Base-by-base conservation (phyloP, 139 green algal genomes). In the Asterochloris sp. region DNA sequence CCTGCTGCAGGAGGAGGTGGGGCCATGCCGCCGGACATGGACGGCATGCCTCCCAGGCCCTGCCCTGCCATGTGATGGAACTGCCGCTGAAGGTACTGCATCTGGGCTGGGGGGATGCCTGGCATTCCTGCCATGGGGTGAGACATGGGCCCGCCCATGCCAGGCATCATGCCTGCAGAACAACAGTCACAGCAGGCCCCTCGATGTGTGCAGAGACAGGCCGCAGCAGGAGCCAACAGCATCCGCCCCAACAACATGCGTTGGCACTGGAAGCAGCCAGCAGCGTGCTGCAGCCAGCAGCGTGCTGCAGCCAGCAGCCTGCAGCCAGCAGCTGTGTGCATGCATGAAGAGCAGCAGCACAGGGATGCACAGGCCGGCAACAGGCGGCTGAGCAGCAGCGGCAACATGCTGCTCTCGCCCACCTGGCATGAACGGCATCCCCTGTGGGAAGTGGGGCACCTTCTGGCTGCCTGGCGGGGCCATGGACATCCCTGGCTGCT, bases 21-120 rank as follows among this genome's bases (percentile, higher is more conserved):
- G 38, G 38, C 6, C 38, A 54, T 54, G 38, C 38, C 38, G 38
- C 38, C 38, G 6, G 38, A 54, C 38, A 54, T 10, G 38, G 38
- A 54, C 38, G 38, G 38, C 23, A 80, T 23, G 76, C 60, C 76
- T 14, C 13, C n/a, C 12, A n/a, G 76, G 12, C 23, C 60, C 54
- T 80, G 76, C 76, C 67, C 68, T 24, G 24, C 76, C 76, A 80
- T 80, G 54, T n/a, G 24, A 15, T 80, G 76, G 60, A 80, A 69
- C 54, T 80, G 76, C 6, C 76, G 76, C 23, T 80, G 76, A 61
- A 80, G 23, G 23, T 80, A 80, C 76, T 69, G 24, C 76, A 80
- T 80, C 76, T 80, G 76, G 13, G 54, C 76, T 12, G 54, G 47
- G 54, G 76, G 76, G 1, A 80, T 64, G 23, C 76, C 76, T 23